Evolutionary conservation across 768 basidiomycete species (phyloP).

Genomic region (Collybia nuda): DNA sequence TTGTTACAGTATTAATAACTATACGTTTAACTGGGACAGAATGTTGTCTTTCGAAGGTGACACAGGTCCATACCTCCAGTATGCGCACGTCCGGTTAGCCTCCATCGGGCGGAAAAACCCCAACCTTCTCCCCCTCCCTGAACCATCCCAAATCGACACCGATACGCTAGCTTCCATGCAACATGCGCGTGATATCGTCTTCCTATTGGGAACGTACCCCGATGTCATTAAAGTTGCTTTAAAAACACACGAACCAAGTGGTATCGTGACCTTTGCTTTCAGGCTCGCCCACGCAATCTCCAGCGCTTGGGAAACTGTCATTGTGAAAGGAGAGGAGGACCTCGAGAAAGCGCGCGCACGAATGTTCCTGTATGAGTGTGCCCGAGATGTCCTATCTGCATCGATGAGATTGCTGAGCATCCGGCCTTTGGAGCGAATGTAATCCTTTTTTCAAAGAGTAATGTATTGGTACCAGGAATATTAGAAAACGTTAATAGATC

Average conservation of each 20-base stretch:
- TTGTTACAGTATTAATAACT: conserved; percentile 81
- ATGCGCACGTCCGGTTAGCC: conserved; percentile 90
- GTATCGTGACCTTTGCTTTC: conserved; percentile 90
- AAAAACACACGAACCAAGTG: conserved; percentile 84
- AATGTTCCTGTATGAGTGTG: conserved; percentile 86
- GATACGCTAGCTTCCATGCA: conserved; percentile 62
- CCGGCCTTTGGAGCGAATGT: conserved; percentile 93
- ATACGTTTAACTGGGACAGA: conserved; percentile 91
- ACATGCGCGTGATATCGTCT: conserved; percentile 81
- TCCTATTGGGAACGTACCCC: conserved; percentile 89
- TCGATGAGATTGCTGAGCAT: conserved; percentile 89
- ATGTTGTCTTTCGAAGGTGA: conserved; percentile 97
- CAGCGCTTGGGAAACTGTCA: conserved; percentile 88
- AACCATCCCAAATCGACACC: conserved; percentile 66
- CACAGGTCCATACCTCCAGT: conserved; percentile 94
- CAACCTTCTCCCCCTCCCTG: conserved; percentile 75
- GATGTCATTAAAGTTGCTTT: conserved; percentile 87
- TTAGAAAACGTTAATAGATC: not conserved
- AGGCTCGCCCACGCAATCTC: conserved; percentile 85
- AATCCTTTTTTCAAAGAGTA: conserved; percentile 8
- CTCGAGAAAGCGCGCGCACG: conserved; percentile 76
- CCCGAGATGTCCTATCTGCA: conserved; percentile 85
- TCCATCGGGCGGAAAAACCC: conserved; percentile 94
- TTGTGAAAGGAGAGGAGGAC: conserved; percentile 83
- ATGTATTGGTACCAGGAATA: conserved; percentile 2